A percentile compares a stretch with the other conserved stretches of the same genome.
phyloP scores from a whole-genome alignment of 257 asterid genomes.

The Solanum chaucha region DNA sequence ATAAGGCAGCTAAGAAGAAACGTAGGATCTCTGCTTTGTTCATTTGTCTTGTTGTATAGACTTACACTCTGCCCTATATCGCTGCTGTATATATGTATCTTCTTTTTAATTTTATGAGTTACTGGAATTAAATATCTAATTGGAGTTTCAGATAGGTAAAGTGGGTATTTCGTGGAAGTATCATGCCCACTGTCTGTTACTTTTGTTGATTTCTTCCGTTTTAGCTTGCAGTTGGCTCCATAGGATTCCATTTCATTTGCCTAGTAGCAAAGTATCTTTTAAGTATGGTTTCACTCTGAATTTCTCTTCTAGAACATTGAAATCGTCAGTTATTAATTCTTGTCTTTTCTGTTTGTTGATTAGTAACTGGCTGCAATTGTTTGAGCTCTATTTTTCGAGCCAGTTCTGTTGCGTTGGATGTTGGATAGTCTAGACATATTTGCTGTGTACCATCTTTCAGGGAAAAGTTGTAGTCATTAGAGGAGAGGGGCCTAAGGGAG shows the following conservation, averaged over 20 bases:
- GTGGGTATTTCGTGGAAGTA: neutral
- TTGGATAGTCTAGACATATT: neutral
- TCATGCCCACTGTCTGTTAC: neutral
- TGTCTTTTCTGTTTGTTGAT: neutral
- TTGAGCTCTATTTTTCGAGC: neutral
- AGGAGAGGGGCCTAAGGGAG: conserved; percentile 99
- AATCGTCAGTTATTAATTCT: neutral
- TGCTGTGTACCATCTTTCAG: conserved; percentile 23
- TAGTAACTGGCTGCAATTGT: neutral
- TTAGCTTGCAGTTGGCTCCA: neutral
- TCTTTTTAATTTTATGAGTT: neutral
- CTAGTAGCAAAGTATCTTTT: neutral
- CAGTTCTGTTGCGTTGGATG: neutral
- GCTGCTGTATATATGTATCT: neutral
- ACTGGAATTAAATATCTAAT: neutral
- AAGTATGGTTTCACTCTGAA: neutral
- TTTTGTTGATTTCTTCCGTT: neutral
- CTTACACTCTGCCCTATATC: neutral
- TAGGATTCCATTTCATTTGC: neutral
- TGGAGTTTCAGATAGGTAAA: neutral
- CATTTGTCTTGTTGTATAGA: neutral
- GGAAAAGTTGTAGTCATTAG: conserved; percentile 90
- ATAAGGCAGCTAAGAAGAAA: neutral
- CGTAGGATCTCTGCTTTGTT: neutral
- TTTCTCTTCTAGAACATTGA: neutral